Conservation (phyloP, 2,329 filamentous ascomycete species). For the Sarocladium strictum region DNA sequence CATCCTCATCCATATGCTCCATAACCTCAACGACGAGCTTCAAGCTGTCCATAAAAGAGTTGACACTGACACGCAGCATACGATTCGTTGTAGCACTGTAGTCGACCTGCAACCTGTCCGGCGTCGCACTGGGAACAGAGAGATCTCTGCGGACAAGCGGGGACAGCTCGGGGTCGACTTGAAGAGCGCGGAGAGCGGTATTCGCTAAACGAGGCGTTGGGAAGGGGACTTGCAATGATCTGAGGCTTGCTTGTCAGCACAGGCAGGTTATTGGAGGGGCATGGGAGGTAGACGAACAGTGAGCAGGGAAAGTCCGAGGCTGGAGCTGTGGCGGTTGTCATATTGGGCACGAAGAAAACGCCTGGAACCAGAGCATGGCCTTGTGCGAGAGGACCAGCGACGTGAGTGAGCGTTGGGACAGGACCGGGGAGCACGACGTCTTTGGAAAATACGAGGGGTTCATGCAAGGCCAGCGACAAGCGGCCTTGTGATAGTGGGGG, state of each 20-base stretch:
- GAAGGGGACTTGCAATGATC: slow-evolving; percentile 72
- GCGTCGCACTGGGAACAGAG: slow-evolving; percentile 37
- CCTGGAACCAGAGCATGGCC: neutral
- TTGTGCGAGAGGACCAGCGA: neutral
- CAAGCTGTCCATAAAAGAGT: slow-evolving; percentile 91
- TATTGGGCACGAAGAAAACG: neutral
- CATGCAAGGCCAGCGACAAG: neutral
- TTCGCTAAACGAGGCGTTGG: slow-evolving; percentile 72
- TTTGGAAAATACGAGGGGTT: neutral
- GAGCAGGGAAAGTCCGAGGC: slow-evolving; percentile 56
- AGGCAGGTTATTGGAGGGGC: slow-evolving; percentile 11
- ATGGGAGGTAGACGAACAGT: slow-evolving; percentile 41
- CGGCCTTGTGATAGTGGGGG: slow-evolving; percentile 6
- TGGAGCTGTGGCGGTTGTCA: neutral
- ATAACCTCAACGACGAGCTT: slow-evolving; percentile 82
- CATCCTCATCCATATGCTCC: slow-evolving; percentile 83
- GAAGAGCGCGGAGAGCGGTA: slow-evolving; percentile 67
- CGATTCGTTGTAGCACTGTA: slow-evolving; percentile 90
- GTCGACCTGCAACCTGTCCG: slow-evolving; percentile 39
- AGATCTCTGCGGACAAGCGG: slow-evolving; percentile 72
- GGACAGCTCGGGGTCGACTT: slow-evolving; percentile 86
- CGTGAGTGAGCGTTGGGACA: no score
- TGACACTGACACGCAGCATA: slow-evolving; percentile 93
- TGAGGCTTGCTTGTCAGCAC: slow-evolving; percentile 26
- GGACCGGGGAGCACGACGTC: neutral